Evolutionary conservation across 2,329 filamentous ascomycete species (phyloP).

Genomic region (Phialophora macrospora): DNA sequence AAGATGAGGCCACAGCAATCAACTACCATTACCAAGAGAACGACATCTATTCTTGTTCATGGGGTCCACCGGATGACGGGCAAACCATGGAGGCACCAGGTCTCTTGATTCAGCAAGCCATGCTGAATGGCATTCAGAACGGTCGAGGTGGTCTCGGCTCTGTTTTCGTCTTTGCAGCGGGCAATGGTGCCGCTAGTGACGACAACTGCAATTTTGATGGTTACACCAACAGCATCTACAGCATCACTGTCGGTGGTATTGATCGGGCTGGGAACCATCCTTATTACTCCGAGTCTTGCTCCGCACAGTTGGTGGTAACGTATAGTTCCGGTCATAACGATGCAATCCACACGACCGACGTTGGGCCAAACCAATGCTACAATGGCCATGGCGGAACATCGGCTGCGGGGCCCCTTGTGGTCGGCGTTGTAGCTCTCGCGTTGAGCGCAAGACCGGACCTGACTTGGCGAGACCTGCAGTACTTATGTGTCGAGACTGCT

Average conservation of each 20-base stretch:
- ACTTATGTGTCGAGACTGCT: slow-evolving; percentile 82
- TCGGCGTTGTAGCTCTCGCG: slow-evolving; percentile 87
- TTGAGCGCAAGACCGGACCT: slow-evolving; percentile 84
- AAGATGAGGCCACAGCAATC: slow-evolving; percentile 88
- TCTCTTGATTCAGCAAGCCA: slow-evolving; percentile 83
- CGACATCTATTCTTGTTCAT: slow-evolving; percentile 97
- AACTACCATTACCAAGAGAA: slow-evolving; percentile 92
- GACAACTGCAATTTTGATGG: slow-evolving; percentile 99
- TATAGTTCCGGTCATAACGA: slow-evolving; percentile 91
- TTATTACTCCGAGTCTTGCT: slow-evolving; percentile 95
- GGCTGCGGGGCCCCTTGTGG: slow-evolving; percentile 88
- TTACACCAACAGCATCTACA: slow-evolving; percentile 99
- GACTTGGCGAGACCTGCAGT: slow-evolving; percentile 93
- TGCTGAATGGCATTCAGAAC: slow-evolving; percentile 89
- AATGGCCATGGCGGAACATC: slow-evolving; percentile 90
- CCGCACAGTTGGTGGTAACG: slow-evolving; percentile 91
- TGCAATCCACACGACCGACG: slow-evolving; percentile 94
- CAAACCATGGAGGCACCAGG: slow-evolving; percentile 91
- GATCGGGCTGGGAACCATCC: slow-evolving; percentile 86
- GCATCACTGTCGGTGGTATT: slow-evolving; percentile 92
- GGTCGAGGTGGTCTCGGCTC: slow-evolving; percentile 83
- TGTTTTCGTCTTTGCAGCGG: slow-evolving; percentile 95
- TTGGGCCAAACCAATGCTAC: slow-evolving; percentile 80
- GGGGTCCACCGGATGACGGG: slow-evolving; percentile 95
- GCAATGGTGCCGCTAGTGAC: slow-evolving; percentile 82